These are phyloP conservation scores for Pisolithus marmoratus DNA, from an alignment of 768 basidiomycete genomes.

Conservation along the genomic window DNA sequence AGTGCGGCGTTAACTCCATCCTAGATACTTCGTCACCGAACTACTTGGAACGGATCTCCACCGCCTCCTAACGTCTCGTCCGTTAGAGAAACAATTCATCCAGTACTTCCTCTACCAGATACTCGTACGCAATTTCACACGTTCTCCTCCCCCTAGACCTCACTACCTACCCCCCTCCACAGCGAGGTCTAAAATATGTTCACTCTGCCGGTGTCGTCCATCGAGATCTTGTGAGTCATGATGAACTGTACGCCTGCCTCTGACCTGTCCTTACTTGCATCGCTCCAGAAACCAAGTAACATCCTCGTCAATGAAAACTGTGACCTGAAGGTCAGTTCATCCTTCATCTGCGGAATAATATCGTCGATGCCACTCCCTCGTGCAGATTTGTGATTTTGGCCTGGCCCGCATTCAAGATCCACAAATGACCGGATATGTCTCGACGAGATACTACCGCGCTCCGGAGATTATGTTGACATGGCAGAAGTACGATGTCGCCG, in stretches of 20 bases:
- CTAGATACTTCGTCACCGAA: conserved; percentile 97
- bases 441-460: conserved; percentile 97
- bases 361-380: conserved; percentile 7
- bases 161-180: conserved; percentile 6
- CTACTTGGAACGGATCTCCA: conserved; percentile 97
- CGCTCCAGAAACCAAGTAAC: conserved; percentile 88
- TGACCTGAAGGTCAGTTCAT: conserved; percentile 76
- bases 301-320: conserved; percentile 99
- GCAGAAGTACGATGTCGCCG: conserved; percentile 99
- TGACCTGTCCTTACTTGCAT: not conserved
- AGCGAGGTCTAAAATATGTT: conserved; percentile 99
- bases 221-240: conserved; percentile 73
- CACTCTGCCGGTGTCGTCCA: conserved; percentile 99
- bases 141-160: not conserved
- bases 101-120: conserved; percentile 99
- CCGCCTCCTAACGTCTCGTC: conserved; percentile 91
- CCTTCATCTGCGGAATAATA: not conserved
- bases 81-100: conserved; percentile 99
- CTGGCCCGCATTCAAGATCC: conserved; percentile 98
- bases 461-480: conserved; percentile 99
- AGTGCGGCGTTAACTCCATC: conserved; percentile 1
- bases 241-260: not conserved
- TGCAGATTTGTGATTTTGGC: conserved; percentile 96
- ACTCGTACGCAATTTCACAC: conserved; percentile 49
- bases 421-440: conserved; percentile 99